These are phyloP conservation scores for Irpex sp. DNA, from an alignment of 1,284 basidiomycete genomes.

Conservation along the genomic window DNA sequence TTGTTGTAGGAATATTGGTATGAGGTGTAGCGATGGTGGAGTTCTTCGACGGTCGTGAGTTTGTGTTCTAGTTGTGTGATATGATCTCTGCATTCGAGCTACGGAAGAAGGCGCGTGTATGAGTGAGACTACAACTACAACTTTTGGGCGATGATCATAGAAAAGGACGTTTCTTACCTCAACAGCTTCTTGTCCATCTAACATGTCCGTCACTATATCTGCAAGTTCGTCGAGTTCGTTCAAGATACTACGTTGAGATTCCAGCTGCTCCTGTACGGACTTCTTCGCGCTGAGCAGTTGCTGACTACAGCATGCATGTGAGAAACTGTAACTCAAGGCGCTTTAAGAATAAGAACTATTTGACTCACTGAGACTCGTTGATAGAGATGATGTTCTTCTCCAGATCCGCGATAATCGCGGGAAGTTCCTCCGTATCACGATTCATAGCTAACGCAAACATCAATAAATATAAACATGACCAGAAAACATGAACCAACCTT, in stretches of 20 bases:
- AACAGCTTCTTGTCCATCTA: conserved; percentile 58
- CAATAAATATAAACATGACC: neutral
- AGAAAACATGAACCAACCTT: conserved; percentile 38
- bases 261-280: conserved; percentile 41
- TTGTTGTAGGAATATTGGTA: conserved; percentile 72
- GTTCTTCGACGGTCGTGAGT: conserved; percentile 54
- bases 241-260: conserved; percentile 45
- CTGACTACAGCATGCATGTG: conserved; percentile 35
- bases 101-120: conserved; percentile 27
- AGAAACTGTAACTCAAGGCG: neutral
- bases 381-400: conserved; percentile 53
- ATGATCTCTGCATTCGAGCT: conserved; percentile 44
- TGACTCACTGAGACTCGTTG: conserved; percentile 52
- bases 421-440: conserved; percentile 71
- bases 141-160: neutral
- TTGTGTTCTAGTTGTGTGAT: conserved; percentile 55
- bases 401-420: conserved; percentile 66
- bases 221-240: conserved; percentile 70
- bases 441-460: conserved; percentile 54
- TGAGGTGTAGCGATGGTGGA: conserved; percentile 59
- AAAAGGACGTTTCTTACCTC: conserved; percentile 41
- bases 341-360: neutral
- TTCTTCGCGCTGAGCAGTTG: conserved; percentile 43
- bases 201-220: conserved; percentile 74
- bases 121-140: neutral